Base-by-base conservation (phyloP, 352 stramenopile species). In the Globisporangium takayamanum region DNA sequence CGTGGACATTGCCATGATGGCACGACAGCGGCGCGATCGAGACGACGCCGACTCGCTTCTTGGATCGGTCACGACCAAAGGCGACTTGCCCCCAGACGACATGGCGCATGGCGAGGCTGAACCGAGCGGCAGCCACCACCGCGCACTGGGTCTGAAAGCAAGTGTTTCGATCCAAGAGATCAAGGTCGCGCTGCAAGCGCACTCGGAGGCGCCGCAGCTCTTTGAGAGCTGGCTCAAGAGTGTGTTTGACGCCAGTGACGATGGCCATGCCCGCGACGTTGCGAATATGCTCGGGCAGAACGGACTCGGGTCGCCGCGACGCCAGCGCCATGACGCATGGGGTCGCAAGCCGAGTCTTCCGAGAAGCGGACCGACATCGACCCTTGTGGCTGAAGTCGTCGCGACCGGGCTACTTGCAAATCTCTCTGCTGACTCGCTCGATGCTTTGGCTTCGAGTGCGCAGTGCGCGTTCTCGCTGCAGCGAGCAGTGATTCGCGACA, bases 161-260 rank as follows among this genome's bases (percentile, higher is more conserved):
- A 59, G 64, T 25, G 68, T 76, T 20, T 36, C 72, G 2, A 52
- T 84, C 30, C 67, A 82, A 37, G 73, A 83, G 52, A 66, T 86
- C 39, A 86, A 81, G 53, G 52, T 86, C 41, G 69, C 67, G 18
- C 50, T 84, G 28, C 64, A 75, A 20, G 78, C 73, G 15, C 73
- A 75, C 36, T 80, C 72, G 0, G 74, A 82, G 39, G 62, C 63
- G 1, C 63, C 71, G 16, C 68, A 78, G 26, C 55, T 80, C 41
- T 79, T 86, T 47, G 76, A 86, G 53, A 62, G 62, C 22, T 84
- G 72, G 76, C 74, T 86, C 70, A 82, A 80, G 62, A 66, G 50
- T 48, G 56, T 58, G 10, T 18, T 68, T 18, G 64, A 70, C 36
- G 33, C 53, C 15, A 58, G 26, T 18, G 64, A 68, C 26, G 58